Conservation (phyloP, 2,329 filamentous ascomycete genomes). For the Botrytis medusae region DNA sequence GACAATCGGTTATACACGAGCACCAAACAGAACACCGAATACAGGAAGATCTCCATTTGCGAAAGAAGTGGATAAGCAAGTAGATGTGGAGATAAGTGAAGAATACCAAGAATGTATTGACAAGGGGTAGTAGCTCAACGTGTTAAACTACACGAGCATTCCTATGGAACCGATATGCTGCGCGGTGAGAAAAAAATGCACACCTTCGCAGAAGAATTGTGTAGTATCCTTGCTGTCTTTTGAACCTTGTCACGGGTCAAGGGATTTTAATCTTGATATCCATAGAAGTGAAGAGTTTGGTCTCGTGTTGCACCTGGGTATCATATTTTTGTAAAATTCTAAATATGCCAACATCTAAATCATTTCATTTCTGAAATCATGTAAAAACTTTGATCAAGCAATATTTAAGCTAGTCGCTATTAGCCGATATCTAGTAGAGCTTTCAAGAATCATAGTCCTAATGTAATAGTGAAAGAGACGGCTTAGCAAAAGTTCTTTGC, state of each 20-base stretch:
- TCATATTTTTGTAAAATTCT: constrained; percentile 3
- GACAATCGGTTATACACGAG: not conserved
- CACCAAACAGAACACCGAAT: not conserved
- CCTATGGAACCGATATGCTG: not conserved
- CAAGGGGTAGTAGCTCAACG: not conserved
- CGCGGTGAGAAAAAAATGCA: not conserved
- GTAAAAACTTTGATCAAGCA: not conserved
- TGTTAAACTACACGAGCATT: not conserved
- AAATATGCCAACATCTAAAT: not conserved
- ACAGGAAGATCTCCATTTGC: not conserved
- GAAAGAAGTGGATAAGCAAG: not conserved
- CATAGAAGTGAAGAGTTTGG: not conserved
- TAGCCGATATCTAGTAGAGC: not conserved
- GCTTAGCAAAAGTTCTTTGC: not conserved
- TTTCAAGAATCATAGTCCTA: not conserved
- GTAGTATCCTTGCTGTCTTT: not conserved
- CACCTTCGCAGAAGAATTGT: not conserved
- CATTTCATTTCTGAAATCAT: not conserved
- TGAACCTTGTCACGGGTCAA: not conserved
- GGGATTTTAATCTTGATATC: not conserved
- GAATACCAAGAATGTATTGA: not conserved
- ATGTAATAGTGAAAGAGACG: not conserved
- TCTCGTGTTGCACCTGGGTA: constrained; percentile 7
- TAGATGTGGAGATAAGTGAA: not conserved
- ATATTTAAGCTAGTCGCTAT: not conserved